These are phyloP conservation scores for Aspergillus wentii DNA, from an alignment of 495 filamentous ascomycete genomes.

Conservation along the genomic window DNA sequence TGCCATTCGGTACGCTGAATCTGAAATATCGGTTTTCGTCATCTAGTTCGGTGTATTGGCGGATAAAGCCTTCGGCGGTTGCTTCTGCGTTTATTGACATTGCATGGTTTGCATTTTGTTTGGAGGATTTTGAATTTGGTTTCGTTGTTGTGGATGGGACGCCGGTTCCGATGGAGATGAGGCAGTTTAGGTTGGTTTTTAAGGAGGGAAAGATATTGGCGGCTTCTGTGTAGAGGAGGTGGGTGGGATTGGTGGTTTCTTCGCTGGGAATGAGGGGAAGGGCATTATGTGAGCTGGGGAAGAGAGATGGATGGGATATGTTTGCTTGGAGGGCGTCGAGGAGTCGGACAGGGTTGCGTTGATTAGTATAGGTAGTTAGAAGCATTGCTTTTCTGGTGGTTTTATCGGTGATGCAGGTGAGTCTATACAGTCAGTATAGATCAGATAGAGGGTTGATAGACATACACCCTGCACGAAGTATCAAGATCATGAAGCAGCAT, in stretches of 20 bases:
- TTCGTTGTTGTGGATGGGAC: slow-evolving; percentile 13
- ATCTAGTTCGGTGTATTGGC: slow-evolving; percentile 30
- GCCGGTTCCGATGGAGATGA: slow-evolving; percentile 46
- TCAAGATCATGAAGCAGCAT: slow-evolving; percentile 34
- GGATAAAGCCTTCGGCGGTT: slow-evolving; percentile 30
- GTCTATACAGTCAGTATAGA: slow-evolving; percentile 24
- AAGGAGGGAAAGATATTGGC: slow-evolving; percentile 29
- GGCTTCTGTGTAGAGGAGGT: slow-evolving; percentile 42
- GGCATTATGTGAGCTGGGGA: too few species aligned
- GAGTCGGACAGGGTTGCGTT: too few species aligned
- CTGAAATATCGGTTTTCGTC: slow-evolving; percentile 33
- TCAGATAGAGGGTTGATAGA: not conserved
- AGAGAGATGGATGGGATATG: too few species aligned
- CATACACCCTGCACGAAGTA: slow-evolving; percentile 32
- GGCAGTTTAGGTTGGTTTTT: slow-evolving; percentile 28
- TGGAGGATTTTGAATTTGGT: not conserved
- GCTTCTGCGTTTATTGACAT: slow-evolving; percentile 39
- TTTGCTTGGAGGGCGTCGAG: too few species aligned
- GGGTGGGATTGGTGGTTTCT: slow-evolving; percentile 44
- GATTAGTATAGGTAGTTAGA: too few species aligned
- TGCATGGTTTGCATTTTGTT: not conserved
- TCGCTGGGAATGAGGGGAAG: slow-evolving; percentile 29
- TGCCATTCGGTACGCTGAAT: slow-evolving; percentile 40
- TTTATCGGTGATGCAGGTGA: slow-evolving; percentile 46
- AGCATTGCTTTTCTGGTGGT: too few species aligned